Conservation (phyloP, 306 rosid genomes). For the Glycine tomentella region DNA sequence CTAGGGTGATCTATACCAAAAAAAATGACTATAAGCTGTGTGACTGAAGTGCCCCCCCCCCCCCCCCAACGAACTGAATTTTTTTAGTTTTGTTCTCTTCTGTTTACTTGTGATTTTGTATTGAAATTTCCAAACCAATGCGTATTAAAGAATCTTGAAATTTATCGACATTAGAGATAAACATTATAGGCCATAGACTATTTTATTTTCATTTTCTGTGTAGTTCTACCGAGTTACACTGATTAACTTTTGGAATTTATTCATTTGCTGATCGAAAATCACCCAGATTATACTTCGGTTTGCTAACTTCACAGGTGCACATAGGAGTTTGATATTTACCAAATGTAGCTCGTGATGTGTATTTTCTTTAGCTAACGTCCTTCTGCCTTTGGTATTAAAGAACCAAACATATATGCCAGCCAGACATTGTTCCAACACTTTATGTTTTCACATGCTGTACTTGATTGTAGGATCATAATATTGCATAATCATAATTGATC, state of each 20-base stretch:
- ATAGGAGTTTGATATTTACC: background rate
- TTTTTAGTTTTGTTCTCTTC: background rate
- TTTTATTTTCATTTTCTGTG: background rate
- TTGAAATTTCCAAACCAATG: background rate
- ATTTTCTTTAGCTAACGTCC: background rate
- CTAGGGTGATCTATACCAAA: no score
- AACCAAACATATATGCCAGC: slow-evolving; percentile 8
- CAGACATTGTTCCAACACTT: background rate
- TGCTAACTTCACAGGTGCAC: background rate
- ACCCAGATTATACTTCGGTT: background rate
- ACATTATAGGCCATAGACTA: background rate
- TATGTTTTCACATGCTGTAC: background rate
- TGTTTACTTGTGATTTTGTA: background rate
- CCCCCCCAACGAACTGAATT: background rate
- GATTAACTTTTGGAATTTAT: background rate
- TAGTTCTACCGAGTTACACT: background rate
- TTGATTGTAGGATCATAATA: background rate
- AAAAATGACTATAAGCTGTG: no score
- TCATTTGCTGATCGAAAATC: background rate
- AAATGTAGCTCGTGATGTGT: background rate
- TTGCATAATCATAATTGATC: background rate
- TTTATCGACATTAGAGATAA: background rate
- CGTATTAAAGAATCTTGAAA: background rate
- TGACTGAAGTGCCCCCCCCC: no score
- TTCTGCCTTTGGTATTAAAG: background rate